Conservation (phyloP, 2,329 filamentous ascomycete genomes). For the Penicillium freii region DNA sequence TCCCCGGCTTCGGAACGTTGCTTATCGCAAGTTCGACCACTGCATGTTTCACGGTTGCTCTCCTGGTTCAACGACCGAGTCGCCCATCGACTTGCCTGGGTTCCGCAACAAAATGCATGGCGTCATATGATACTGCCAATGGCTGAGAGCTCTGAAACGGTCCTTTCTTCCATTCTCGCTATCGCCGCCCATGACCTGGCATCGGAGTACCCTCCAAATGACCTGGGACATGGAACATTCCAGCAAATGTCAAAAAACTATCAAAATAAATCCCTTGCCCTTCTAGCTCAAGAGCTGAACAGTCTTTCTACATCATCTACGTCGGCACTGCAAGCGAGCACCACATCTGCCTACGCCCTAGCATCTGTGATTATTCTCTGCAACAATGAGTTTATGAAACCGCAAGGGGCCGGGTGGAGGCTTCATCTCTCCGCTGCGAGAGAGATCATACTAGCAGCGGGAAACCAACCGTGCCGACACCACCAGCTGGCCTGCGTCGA, state of each 20-base stretch:
- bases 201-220: slow-evolving; percentile 5
- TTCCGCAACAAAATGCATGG: slow-evolving; percentile 21
- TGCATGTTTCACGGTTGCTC: slow-evolving; percentile 5
- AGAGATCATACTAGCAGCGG: slow-evolving; percentile 16
- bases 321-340: not conserved
- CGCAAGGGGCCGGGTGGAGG: slow-evolving; percentile 17
- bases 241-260: slow-evolving; percentile 9
- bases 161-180: slow-evolving; percentile 22
- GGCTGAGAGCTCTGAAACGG: slow-evolving; percentile 16
- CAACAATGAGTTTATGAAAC: slow-evolving; percentile 23
- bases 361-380: slow-evolving; percentile 23
- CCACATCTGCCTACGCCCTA: slow-evolving; percentile 9
- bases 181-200: slow-evolving; percentile 20
- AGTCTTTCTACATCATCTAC: not conserved
- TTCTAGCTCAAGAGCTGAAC: slow-evolving; percentile 5
- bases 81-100: slow-evolving; percentile 11
- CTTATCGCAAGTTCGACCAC: not conserved
- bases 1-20: not conserved
- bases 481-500: slow-evolving; percentile 10
- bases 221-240: not conserved
- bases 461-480: not conserved
- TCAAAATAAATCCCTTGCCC: slow-evolving; percentile 6
- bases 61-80: slow-evolving; percentile 10
- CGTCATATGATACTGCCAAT: slow-evolving; percentile 22
- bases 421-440: slow-evolving; percentile 23